Evolutionary conservation across 2,329 filamentous ascomycete species (phyloP).

Genomic region (Colletotrichum zoysiae): DNA sequence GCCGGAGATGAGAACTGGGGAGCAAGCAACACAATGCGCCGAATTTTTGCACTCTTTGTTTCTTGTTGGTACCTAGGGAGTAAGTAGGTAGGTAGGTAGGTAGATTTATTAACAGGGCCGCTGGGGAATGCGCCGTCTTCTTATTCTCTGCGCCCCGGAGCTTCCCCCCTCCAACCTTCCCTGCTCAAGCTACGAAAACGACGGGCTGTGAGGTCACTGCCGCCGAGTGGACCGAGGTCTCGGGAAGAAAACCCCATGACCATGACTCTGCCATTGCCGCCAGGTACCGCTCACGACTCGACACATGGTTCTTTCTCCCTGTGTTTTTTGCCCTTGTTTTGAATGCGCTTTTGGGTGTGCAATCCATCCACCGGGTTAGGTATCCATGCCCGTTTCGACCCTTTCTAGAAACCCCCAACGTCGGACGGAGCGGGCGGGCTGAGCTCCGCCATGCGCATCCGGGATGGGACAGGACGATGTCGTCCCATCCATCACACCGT

Average conservation of each 20-base stretch:
- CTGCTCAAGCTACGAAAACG: neutral
- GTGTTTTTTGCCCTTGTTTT: neutral
- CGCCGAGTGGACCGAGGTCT: constrained; percentile 35
- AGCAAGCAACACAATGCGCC: too few species aligned
- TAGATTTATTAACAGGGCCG: neutral
- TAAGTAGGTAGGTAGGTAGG: too few species aligned
- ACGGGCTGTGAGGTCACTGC: constrained; percentile 31
- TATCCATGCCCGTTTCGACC: neutral
- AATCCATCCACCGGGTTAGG: too few species aligned
- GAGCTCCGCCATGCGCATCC: neutral
- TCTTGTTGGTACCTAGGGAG: too few species aligned
- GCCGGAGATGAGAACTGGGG: neutral
- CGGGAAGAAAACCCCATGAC: constrained; percentile 5
- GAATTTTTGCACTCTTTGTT: too few species aligned
- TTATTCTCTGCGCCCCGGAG: constrained; percentile 28
- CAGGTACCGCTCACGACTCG: constrained; percentile 17
- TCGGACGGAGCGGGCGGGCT: neutral
- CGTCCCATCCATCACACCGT: constrained; percentile 12
- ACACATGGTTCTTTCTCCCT: constrained; percentile 22
- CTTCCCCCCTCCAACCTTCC: constrained; percentile 12
- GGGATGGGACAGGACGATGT: neutral
- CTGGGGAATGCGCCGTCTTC: constrained; percentile 28
- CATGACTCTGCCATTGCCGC: constrained; percentile 36
- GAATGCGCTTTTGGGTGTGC: neutral
- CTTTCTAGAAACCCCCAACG: neutral